Evolutionary conservation across 1,284 basidiomycete genomes (phyloP).

Genomic region (Vanrija pseudolonga): DNA sequence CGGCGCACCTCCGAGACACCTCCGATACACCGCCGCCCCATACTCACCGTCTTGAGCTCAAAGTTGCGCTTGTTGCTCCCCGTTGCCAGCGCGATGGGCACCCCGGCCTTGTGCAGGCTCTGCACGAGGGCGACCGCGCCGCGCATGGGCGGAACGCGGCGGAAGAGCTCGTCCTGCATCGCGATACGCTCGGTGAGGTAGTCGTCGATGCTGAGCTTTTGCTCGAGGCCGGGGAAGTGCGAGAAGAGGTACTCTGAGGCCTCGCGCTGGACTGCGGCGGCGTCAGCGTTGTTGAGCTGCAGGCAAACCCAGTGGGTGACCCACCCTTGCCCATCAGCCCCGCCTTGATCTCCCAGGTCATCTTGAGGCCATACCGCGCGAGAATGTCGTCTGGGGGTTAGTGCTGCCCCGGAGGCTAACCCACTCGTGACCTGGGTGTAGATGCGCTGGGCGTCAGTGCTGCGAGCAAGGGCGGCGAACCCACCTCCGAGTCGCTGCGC

Average conservation of each 20-base stretch:
- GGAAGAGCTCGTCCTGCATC: slow-evolving; percentile 43
- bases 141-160: slow-evolving; percentile 43
- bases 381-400: slow-evolving; percentile 41
- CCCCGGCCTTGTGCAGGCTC: slow-evolving; percentile 37
- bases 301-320: no score
- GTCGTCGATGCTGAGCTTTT: slow-evolving; percentile 42
- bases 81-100: slow-evolving; percentile 49
- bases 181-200: slow-evolving; percentile 42
- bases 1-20: no score
- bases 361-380: slow-evolving; percentile 40
- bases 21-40: background rate
- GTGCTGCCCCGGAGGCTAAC: background rate
- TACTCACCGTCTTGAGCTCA: slow-evolving; percentile 43
- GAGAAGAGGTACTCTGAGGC: slow-evolving; percentile 43
- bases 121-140: slow-evolving; percentile 45
- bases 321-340: slow-evolving; percentile 49
- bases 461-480: background rate
- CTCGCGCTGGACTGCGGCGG: slow-evolving; percentile 25
- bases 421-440: slow-evolving; percentile 46
- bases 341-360: slow-evolving; percentile 50
- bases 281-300: no score
- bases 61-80: slow-evolving; percentile 40
- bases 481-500: slow-evolving; percentile 33
- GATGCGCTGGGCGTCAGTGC: slow-evolving; percentile 31
- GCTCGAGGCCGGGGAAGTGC: slow-evolving; percentile 39